phyloP scores from a whole-genome alignment of 2,329 filamentous ascomycete genomes.

The Calonectria hawksworthii region DNA sequence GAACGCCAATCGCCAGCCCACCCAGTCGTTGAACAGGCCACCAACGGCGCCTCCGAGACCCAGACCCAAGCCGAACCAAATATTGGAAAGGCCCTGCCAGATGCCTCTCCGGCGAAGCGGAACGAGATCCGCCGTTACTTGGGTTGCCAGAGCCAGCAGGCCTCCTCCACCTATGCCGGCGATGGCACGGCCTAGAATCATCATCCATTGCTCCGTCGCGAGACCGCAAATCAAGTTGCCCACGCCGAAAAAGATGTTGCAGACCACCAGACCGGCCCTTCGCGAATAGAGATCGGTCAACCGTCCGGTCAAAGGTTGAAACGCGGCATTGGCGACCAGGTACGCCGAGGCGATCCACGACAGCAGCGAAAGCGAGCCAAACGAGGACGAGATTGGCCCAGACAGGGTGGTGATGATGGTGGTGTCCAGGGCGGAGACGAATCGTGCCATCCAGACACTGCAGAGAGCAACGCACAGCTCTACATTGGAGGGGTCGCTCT shows the following conservation, averaged over 20 bases:
- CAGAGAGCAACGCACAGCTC: slow-evolving; percentile 1
- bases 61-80: neutral
- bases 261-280: neutral
- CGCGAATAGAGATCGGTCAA: neutral
- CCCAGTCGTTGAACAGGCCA: slow-evolving; percentile 3
- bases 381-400: slow-evolving; percentile 82
- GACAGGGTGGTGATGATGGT: slow-evolving; percentile 86
- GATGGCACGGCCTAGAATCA: neutral
- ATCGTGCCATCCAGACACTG: slow-evolving; percentile 41
- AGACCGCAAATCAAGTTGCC: neutral
- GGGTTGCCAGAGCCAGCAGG: neutral
- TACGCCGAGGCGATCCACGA: slow-evolving; percentile 88
- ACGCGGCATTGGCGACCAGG: slow-evolving; percentile 80
- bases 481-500: neutral
- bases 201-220: neutral
- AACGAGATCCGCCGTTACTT: neutral
- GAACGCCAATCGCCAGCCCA: slow-evolving; percentile 4
- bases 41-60: neutral
- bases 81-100: neutral
- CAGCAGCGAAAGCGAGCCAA: slow-evolving; percentile 80
- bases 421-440: slow-evolving; percentile 72
- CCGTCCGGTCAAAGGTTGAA: neutral
- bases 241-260: neutral
- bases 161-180: neutral
- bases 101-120: neutral